These are phyloP conservation scores for Tripidium arundinaceum DNA, from an alignment of 202 grass and related monocot genomes.

Conservation along the genomic window DNA sequence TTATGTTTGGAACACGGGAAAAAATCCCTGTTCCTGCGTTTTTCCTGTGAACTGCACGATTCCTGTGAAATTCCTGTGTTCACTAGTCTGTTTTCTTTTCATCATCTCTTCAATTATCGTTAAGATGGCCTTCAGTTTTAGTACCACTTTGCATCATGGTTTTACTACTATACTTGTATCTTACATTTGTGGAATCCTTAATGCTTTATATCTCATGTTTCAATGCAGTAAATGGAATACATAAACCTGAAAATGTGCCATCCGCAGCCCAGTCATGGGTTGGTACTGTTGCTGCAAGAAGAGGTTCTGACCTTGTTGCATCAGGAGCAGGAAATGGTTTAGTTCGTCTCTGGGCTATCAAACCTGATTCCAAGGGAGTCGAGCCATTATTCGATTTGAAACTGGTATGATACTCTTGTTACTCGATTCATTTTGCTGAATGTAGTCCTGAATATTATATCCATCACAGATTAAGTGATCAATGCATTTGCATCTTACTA, in stretches of 20 bases:
- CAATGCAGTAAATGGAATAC: slow-evolving; percentile 50
- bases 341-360: slow-evolving; percentile 67
- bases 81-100: neutral
- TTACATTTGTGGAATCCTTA: neutral
- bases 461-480: neutral
- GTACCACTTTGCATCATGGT: neutral
- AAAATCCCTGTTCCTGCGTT: no score
- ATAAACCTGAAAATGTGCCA: slow-evolving; percentile 33
- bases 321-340: slow-evolving; percentile 77
- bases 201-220: neutral
- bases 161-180: neutral
- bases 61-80: no score
- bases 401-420: slow-evolving; percentile 42
- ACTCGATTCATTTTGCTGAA: neutral
- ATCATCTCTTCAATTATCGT: neutral
- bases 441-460: neutral
- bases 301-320: slow-evolving; percentile 79
- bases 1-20: no score
- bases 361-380: slow-evolving; percentile 70
- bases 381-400: slow-evolving; percentile 49
- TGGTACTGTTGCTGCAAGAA: slow-evolving; percentile 61
- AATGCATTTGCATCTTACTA: no score
- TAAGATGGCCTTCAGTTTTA: neutral
- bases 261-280: slow-evolving; percentile 63
- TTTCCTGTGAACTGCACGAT: no score